phyloP scores from a whole-genome alignment of 2,329 filamentous ascomycete species.

The Diaporthe capsici region DNA sequence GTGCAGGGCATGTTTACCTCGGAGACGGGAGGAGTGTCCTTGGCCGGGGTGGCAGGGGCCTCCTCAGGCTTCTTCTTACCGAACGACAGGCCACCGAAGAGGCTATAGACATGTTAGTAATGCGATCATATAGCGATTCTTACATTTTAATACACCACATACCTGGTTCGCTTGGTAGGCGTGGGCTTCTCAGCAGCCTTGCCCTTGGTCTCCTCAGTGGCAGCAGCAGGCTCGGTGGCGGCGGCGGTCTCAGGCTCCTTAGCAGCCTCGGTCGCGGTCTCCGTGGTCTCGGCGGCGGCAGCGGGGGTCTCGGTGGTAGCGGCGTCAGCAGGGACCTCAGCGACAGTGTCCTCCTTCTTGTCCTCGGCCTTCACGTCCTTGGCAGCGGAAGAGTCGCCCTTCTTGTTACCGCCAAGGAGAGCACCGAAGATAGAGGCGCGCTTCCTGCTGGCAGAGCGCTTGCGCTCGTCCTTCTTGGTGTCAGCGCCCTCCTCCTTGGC shows the following conservation, averaged over 20 bases:
- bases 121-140: neutral
- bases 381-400: slow-evolving; percentile 56
- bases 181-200: slow-evolving; percentile 59
- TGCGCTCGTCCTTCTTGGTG: slow-evolving; percentile 69
- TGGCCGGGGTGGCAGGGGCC: slow-evolving; percentile 57
- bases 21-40: slow-evolving; percentile 61
- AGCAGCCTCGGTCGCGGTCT: slow-evolving; percentile 32
- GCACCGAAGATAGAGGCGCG: slow-evolving; percentile 74
- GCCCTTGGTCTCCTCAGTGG: slow-evolving; percentile 51
- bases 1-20: slow-evolving; percentile 50
- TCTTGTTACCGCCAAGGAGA: slow-evolving; percentile 70
- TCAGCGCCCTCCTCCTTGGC: slow-evolving; percentile 61
- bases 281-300: slow-evolving; percentile 45
- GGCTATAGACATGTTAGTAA: slow-evolving; percentile 53
- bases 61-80: slow-evolving; percentile 71
- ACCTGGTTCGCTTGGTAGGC: slow-evolving; percentile 68
- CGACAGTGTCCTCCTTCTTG: slow-evolving; percentile 45
- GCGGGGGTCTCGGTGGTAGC: slow-evolving; percentile 53
- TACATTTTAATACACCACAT: slow-evolving; percentile 45
- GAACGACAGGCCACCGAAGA: slow-evolving; percentile 68
- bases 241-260: slow-evolving; percentile 43
- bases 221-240: slow-evolving; percentile 49
- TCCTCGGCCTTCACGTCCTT: slow-evolving; percentile 54
- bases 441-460: slow-evolving; percentile 76
- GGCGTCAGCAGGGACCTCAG: slow-evolving; percentile 46